phyloP scores from a whole-genome alignment of 805 yeast species.

The Spathaspora gorwiae region DNA sequence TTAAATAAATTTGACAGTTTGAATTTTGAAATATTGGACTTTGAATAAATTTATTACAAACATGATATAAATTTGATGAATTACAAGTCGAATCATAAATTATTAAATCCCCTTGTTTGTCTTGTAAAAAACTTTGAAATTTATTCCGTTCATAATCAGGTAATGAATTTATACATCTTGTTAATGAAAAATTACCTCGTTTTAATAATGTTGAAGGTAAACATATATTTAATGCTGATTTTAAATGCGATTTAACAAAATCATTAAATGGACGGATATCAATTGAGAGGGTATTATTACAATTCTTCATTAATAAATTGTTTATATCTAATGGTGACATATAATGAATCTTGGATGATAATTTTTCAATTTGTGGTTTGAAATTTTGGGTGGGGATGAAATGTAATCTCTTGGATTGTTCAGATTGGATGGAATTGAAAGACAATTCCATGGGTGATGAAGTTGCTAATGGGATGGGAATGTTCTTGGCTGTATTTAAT shows the following conservation, averaged over 20 bases:
- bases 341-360: slow-evolving; percentile 18
- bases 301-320: background rate
- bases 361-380: slow-evolving; percentile 16
- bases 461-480: slow-evolving; percentile 13
- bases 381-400: slow-evolving; percentile 17
- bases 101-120: slow-evolving; percentile 2
- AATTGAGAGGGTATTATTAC: slow-evolving; percentile 40
- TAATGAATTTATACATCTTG: slow-evolving; percentile 57
- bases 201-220: slow-evolving; percentile 85
- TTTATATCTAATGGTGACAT: slow-evolving; percentile 9
- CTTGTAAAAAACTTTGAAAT: slow-evolving; percentile 32
- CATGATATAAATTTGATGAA: slow-evolving; percentile 39
- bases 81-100: slow-evolving; percentile 47
- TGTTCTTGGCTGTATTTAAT: slow-evolving; percentile 9
- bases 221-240: slow-evolving; percentile 68
- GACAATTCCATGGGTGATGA: slow-evolving; percentile 1
- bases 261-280: slow-evolving; percentile 84
- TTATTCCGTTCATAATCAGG: slow-evolving; percentile 47
- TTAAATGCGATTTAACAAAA: slow-evolving; percentile 54
- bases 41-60: slow-evolving; percentile 45
- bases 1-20: slow-evolving; percentile 24
- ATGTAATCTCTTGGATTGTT: slow-evolving; percentile 20
- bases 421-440: slow-evolving; percentile 7
- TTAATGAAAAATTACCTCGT: slow-evolving; percentile 65
- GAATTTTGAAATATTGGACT: slow-evolving; percentile 4